phyloP scores from a whole-genome alignment of 1,139 yeast genomes.

The Saccharomycopsis crataegensis region DNA sequence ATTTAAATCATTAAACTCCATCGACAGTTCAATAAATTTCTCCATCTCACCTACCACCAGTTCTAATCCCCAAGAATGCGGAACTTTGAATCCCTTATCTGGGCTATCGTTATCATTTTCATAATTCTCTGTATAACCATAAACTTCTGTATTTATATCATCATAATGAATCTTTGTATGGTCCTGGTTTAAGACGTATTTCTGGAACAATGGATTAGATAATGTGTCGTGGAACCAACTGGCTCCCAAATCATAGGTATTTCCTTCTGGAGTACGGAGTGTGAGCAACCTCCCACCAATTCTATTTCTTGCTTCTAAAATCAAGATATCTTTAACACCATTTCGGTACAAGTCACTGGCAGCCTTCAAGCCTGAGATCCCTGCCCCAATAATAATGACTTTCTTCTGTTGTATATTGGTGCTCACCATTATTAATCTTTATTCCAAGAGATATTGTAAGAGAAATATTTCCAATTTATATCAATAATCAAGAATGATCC shows the following conservation, averaged over 20 bases:
- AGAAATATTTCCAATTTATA: too few relatives aligned
- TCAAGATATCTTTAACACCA: constrained; percentile 38
- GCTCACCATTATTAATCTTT: too few relatives aligned
- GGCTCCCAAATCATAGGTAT: constrained; percentile 67
- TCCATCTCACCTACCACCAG: constrained; percentile 52
- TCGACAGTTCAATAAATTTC: constrained; percentile 48
- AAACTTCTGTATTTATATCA: constrained; percentile 21
- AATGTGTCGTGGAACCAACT: constrained; percentile 86
- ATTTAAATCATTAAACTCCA: constrained; percentile 35
- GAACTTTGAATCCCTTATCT: constrained; percentile 31
- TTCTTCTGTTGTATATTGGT: constrained; percentile 11
- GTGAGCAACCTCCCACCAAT: constrained; percentile 55
- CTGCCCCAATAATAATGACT: constrained; percentile 68
- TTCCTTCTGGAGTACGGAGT: constrained; percentile 17
- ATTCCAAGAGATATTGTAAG: too few relatives aligned
- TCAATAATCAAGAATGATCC: too few relatives aligned
- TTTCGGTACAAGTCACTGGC: constrained; percentile 48
- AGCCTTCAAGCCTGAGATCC: constrained; percentile 75
- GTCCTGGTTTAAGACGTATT: constrained; percentile 32
- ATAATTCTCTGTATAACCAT: constrained; percentile 27
- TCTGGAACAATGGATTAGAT: constrained; percentile 57
- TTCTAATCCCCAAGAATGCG: constrained; percentile 31
- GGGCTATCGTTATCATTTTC: constrained; percentile 24
- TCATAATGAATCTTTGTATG: constrained; percentile 21
- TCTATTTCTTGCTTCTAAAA: constrained; percentile 52